Conservation (phyloP, 352 stramenopile species). For the Globisporangium canariense region DNA sequence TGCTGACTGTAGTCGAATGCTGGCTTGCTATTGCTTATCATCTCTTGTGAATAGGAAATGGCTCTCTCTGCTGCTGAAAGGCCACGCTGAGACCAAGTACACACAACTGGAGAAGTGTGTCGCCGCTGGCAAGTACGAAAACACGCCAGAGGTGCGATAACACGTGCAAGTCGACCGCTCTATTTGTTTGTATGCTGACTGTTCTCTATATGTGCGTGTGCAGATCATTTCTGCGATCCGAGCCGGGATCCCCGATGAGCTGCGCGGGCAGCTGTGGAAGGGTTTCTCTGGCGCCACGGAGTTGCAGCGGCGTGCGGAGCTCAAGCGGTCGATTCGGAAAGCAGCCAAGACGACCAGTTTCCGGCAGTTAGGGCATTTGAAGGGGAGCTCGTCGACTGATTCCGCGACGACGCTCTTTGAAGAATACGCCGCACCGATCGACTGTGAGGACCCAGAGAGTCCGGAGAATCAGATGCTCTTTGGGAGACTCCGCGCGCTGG, state of each 20-base stretch:
- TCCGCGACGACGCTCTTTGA: slow-evolving; percentile 38
- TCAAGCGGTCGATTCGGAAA: slow-evolving; percentile 51
- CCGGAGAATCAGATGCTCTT: slow-evolving; percentile 69
- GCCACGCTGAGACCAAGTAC: slow-evolving; percentile 80
- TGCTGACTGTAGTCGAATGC: not conserved
- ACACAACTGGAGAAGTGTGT: slow-evolving; percentile 79
- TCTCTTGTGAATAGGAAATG: slow-evolving; percentile 38
- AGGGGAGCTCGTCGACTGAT: not conserved
- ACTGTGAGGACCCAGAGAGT: slow-evolving; percentile 31
- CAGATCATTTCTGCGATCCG: slow-evolving; percentile 75
- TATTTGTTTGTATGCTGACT: not conserved
- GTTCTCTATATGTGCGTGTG: not conserved
- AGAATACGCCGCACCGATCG: slow-evolving; percentile 41
- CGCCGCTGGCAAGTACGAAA: slow-evolving; percentile 50
- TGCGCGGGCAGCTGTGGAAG: slow-evolving; percentile 72
- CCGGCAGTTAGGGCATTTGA: slow-evolving; percentile 16
- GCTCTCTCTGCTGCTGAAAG: slow-evolving; percentile 65
- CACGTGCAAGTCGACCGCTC: too few relatives aligned
- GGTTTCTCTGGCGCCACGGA: slow-evolving; percentile 64
- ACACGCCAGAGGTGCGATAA: slow-evolving; percentile 51
- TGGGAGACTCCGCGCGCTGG: slow-evolving; percentile 47
- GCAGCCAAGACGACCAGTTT: slow-evolving; percentile 45
- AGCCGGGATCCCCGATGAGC: slow-evolving; percentile 71
- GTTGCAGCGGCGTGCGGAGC: slow-evolving; percentile 54
- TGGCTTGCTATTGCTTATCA: not conserved